phyloP scores from a whole-genome alignment of 148 eudicot genomes.

The Dysphania ambrosioides region DNA sequence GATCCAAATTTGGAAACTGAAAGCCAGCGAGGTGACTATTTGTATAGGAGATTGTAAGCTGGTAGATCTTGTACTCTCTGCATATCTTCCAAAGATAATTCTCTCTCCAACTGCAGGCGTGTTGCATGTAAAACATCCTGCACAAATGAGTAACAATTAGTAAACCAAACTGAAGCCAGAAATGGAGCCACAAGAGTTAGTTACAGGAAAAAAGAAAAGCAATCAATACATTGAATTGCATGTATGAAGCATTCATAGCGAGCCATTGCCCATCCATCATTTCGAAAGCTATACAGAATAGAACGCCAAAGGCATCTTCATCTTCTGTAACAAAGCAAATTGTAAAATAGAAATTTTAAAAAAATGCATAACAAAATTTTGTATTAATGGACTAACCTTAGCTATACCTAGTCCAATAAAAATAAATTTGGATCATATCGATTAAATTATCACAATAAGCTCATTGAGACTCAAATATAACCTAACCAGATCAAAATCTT shows the following conservation, averaged over 20 bases:
- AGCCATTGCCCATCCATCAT: conserved; percentile 99
- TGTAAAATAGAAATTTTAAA: not conserved
- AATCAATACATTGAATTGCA: conserved; percentile 77
- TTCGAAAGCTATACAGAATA: conserved; percentile 82
- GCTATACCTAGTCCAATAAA: too few relatives aligned
- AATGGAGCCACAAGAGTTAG: not conserved
- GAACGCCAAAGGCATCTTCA: conserved; percentile 74
- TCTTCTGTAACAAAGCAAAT: conserved; percentile 53
- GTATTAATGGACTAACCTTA: too few relatives aligned
- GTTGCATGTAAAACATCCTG: conserved; percentile 84
- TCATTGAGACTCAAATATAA: too few relatives aligned
- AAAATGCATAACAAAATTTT: not conserved
- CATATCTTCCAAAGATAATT: conserved; percentile 71
- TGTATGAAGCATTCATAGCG: conserved; percentile 88
- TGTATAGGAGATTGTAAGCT: conserved; percentile 70
- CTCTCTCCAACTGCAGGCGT: conserved; percentile 75
- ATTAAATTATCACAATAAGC: too few relatives aligned
- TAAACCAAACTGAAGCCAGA: not conserved
- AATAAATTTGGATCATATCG: too few relatives aligned
- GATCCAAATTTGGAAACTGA: not conserved
- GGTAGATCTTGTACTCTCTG: conserved; percentile 69
- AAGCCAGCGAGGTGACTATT: conserved; percentile 32
- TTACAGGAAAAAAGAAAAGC: conserved; percentile 18
- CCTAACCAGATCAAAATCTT: too few relatives aligned
- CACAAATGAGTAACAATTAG: not conserved